Evolutionary conservation across 2,329 filamentous ascomycete species (phyloP), one percentile per base, ranked within the genome.

Genomic region (Alternaria conjuncta): DNA sequence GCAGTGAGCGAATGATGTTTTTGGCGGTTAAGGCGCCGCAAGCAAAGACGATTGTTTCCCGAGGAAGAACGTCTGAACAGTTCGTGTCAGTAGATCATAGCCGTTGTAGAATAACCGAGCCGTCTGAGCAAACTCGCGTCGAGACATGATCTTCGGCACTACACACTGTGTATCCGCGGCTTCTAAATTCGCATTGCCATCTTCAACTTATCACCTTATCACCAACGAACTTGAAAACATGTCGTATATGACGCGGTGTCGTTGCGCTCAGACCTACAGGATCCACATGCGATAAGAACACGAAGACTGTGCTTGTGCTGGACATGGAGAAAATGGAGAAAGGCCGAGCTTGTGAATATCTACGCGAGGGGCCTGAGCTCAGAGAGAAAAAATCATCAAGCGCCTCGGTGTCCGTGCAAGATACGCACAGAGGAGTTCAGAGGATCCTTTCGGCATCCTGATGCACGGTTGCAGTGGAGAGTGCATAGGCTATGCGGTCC

Each of bases 331-430:
- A 18, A 10, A 47, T 47, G 43, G 54, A 56, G 15, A 47, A 46
- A 30, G 54, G 28, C 41, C 25, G 32, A 47, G 49, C 28, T 53
- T 55, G 43, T 41, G 45, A 57, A 60, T 60, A 44, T 60, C 58
- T 60, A 60, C 58, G 53, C 58, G 58, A 60, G 58, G 44, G 58
- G 58, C 15, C 58, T 60, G 58, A 60, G 58, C 58, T 49, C 30
- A 53, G 20, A 53, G 49, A 53, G 18, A 36, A 53, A 53, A 53
- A 53, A 41, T 36, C 30, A 32, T 36, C 53, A 60, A 57, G 15
- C 23, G 13, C 18, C 53, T 36, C 44, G 18, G 28, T 9, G 49
- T 41, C 49, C 49, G 30, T 53, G 49, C 49, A 53, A 53, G 49
- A 41, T 32, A 36, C 20, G 20, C 49, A 53, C 15, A 25, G 23